phyloP scores from a whole-genome alignment of 441 rosid species.

The Metrosideros polymorpha region DNA sequence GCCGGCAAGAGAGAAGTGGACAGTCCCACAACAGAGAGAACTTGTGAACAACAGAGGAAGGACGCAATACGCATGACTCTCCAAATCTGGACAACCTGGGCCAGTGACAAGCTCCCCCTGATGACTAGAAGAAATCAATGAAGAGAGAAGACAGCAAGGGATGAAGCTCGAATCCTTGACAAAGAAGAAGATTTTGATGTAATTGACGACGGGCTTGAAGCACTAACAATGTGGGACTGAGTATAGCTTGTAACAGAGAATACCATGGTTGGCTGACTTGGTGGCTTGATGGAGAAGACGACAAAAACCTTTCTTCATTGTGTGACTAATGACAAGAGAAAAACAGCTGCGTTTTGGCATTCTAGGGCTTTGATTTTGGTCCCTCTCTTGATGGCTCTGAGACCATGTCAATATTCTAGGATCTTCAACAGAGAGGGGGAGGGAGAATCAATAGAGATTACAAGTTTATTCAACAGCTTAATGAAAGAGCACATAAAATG shows the following conservation, averaged over 20 bases:
- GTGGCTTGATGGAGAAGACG: background rate
- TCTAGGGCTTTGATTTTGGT: background rate
- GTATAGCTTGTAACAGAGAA: background rate
- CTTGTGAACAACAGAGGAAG: background rate
- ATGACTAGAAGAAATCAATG: background rate
- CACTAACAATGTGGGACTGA: background rate
- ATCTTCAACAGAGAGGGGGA: background rate
- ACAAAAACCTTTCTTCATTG: background rate
- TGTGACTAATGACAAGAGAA: background rate
- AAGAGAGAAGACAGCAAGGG: background rate
- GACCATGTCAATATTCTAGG: background rate
- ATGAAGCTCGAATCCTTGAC: background rate
- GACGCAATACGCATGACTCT: background rate
- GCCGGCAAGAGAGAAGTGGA: background rate
- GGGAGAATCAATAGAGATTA: background rate
- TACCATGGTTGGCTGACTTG: background rate
- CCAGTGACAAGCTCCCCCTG: background rate
- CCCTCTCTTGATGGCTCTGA: background rate
- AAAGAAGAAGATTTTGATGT: background rate
- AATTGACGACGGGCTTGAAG: background rate
- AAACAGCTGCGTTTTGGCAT: background rate
- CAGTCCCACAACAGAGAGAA: background rate
- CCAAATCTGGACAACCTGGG: background rate
- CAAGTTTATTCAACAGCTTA: background rate
- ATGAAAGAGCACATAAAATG: background rate